Evolutionary conservation across 2,329 filamentous ascomycete genomes (phyloP).

Genomic region (Tricladium varicosporioides): DNA sequence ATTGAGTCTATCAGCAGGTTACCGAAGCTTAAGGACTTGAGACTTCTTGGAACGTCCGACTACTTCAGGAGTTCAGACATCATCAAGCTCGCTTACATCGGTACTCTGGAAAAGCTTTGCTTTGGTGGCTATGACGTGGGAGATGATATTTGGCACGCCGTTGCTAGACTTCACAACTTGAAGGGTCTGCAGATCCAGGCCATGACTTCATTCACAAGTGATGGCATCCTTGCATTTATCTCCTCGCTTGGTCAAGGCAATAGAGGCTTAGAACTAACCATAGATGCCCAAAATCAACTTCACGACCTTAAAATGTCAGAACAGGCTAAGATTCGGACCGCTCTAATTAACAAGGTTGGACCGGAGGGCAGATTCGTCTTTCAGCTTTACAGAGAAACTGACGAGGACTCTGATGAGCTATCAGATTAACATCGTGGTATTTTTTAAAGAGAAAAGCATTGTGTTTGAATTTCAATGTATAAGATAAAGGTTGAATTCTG

Average conservation of each 20-base stretch:
- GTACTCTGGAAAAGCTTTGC: constrained; percentile 52
- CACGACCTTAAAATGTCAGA: constrained; percentile 28
- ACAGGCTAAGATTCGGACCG: constrained; percentile 27
- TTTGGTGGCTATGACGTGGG: constrained; percentile 54
- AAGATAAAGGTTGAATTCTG: no score
- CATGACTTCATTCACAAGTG: constrained; percentile 51
- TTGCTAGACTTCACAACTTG: constrained; percentile 48
- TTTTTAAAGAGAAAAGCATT: no score
- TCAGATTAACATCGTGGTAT: no score
- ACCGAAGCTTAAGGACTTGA: constrained; percentile 50
- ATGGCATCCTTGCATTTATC: constrained; percentile 47
- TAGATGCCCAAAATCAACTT: constrained; percentile 33
- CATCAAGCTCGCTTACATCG: constrained; percentile 41
- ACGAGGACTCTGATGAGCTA: constrained; percentile 29
- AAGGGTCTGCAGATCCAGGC: constrained; percentile 53
- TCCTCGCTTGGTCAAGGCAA: constrained; percentile 36
- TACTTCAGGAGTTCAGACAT: constrained; percentile 51
- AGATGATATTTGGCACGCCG: constrained; percentile 44
- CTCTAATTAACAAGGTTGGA: constrained; percentile 31
- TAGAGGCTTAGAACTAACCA: constrained; percentile 31
- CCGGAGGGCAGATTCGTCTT: constrained; percentile 35
- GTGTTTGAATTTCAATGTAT: no score
- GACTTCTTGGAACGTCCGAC: constrained; percentile 50
- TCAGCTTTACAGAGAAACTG: constrained; percentile 28
- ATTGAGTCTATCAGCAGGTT: constrained; percentile 51